phyloP scores from a whole-genome alignment of 148 eudicot genomes.

The Gaultheria prostrata region DNA sequence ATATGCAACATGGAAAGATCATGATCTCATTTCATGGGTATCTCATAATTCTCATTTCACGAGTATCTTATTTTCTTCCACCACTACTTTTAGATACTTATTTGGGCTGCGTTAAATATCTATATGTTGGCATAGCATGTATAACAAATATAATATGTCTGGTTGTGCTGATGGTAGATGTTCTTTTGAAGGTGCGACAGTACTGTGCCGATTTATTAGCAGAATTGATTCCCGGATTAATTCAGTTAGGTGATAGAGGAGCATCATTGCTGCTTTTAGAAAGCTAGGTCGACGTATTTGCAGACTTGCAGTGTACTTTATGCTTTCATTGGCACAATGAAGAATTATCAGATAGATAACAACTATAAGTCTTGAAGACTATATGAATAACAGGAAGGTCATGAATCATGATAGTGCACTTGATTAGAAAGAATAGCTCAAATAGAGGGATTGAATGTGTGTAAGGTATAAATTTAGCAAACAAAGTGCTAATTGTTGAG shows the following conservation, averaged over 20 bases:
- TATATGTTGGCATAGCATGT: not conserved
- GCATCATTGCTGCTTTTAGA: not conserved
- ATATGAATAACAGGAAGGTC: not conserved
- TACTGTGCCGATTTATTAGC: not conserved
- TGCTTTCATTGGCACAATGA: not conserved
- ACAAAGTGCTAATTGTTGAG: not conserved
- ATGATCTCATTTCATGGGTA: not conserved
- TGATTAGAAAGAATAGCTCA: not conserved
- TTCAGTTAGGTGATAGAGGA: constrained; percentile 3
- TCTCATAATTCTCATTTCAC: not conserved
- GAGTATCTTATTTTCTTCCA: constrained; percentile 1
- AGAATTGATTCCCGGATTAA: not conserved
- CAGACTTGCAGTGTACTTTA: not conserved
- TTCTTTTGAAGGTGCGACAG: not conserved
- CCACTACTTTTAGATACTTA: not conserved
- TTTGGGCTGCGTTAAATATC: not conserved
- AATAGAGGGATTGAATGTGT: not conserved
- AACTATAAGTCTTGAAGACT: not conserved
- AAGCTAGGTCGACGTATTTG: not conserved
- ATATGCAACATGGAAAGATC: constrained; percentile 8
- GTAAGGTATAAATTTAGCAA: not conserved
- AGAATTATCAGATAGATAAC: not conserved
- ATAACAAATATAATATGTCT: not conserved
- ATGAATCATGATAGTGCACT: not conserved
- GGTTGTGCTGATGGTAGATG: not conserved